Conservation (phyloP, 257 asterid genomes). For the Ocimum tenuiflorum region DNA sequence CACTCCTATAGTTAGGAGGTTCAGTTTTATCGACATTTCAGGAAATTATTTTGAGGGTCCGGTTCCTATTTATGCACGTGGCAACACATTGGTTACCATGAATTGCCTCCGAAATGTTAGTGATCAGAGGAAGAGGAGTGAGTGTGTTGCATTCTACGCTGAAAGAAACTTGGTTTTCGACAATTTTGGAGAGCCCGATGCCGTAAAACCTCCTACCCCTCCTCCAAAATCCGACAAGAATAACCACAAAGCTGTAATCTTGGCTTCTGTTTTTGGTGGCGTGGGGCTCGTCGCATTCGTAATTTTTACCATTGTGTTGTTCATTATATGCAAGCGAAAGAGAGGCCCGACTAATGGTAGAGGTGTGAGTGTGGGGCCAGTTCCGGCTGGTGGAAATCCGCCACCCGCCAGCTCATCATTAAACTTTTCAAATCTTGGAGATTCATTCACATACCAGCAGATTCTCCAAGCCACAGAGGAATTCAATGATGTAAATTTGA, state of each 20-base stretch:
- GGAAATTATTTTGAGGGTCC: conserved; percentile 75
- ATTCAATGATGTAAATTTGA: conserved; percentile 46
- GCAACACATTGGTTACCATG: conserved; percentile 24
- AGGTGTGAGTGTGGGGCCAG: conserved; percentile 58
- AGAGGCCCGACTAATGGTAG: conserved; percentile 47
- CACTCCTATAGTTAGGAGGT: conserved; percentile 44
- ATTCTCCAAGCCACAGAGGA: conserved; percentile 69
- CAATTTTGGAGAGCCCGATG: conserved; percentile 60
- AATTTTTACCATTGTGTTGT: conserved; percentile 26
- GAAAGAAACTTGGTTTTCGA: conserved; percentile 65
- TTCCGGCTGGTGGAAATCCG: conserved; percentile 48
- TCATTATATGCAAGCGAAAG: conserved; percentile 52
- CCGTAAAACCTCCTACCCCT: conserved; percentile 37
- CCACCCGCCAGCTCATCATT: conserved; percentile 44
- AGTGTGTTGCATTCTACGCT: conserved; percentile 62
- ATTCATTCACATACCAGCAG: conserved; percentile 69
- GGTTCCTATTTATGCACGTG: conserved; percentile 49
- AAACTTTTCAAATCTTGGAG: conserved; percentile 58
- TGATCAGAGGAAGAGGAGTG: conserved; percentile 50
- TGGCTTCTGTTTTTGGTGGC: conserved; percentile 73
- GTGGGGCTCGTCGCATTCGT: conserved; percentile 47
- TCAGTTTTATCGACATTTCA: conserved; percentile 50
- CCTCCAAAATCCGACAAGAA: conserved; percentile 37
- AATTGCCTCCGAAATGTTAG: conserved; percentile 63
- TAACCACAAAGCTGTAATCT: conserved; percentile 41